These are phyloP conservation scores for Lipomyces sp. DNA, from an alignment of 805 yeast genomes.

Conservation along the genomic window DNA sequence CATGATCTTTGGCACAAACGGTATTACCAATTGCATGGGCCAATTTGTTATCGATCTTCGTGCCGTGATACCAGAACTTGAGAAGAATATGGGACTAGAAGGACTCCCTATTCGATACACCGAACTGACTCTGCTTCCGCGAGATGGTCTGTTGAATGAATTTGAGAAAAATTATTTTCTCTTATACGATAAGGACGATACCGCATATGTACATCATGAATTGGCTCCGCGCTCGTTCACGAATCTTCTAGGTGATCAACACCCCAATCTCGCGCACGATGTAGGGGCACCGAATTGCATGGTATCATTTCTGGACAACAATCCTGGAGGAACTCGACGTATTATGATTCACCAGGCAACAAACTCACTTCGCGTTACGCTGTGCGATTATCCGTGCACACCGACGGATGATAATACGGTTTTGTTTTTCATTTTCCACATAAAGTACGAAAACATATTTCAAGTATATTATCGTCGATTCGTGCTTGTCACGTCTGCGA, in stretches of 20 bases:
- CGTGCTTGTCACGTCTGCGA: slow-evolving; percentile 16
- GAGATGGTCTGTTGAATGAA: background rate
- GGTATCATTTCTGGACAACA: slow-evolving; percentile 1
- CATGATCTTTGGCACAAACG: slow-evolving; percentile 17
- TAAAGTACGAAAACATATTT: slow-evolving; percentile 5
- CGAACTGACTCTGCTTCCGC: slow-evolving; percentile 8
- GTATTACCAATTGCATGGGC: slow-evolving; percentile 10
- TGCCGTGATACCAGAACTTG: slow-evolving; percentile 17
- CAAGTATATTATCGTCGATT: slow-evolving; percentile 13
- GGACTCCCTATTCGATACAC: slow-evolving; percentile 13
- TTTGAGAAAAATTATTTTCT: slow-evolving; percentile 18
- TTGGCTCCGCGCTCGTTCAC: slow-evolving; percentile 15
- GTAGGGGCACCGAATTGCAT: slow-evolving; percentile 8
- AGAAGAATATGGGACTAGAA: slow-evolving; percentile 7
- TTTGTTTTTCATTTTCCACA: slow-evolving; percentile 18
- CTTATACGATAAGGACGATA: slow-evolving; percentile 9
- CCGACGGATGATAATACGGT: slow-evolving; percentile 28
- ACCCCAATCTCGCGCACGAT: background rate
- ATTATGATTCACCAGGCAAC: slow-evolving; percentile 23
- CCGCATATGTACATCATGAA: slow-evolving; percentile 16
- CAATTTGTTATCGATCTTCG: slow-evolving; percentile 24
- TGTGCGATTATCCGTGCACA: slow-evolving; percentile 25
- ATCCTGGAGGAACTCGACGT: background rate
- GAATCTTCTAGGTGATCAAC: background rate
- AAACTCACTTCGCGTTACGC: slow-evolving; percentile 24